phyloP scores from a whole-genome alignment of 257 asterid species.

The Striga asiatica region DNA sequence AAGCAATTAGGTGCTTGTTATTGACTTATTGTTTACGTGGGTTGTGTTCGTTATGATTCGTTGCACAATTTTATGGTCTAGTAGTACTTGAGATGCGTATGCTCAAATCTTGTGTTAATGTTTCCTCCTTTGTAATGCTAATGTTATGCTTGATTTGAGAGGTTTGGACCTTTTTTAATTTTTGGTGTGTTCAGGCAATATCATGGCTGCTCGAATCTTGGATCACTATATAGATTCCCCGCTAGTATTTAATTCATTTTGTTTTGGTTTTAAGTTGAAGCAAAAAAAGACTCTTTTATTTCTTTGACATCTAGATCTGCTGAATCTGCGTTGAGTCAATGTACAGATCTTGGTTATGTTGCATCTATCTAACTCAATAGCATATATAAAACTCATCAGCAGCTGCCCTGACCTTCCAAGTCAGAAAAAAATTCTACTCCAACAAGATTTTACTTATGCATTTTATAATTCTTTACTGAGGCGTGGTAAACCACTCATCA shows the following conservation, averaged over 20 bases:
- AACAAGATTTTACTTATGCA: too few species aligned
- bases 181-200: too few species aligned
- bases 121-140: too few species aligned
- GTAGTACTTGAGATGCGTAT: slow-evolving; percentile 7
- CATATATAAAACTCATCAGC: not conserved
- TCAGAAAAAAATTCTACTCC: not conserved
- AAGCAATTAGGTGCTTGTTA: not conserved
- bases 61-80: not conserved
- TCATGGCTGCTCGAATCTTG: slow-evolving; percentile 8
- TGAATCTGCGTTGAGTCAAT: not conserved
- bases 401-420: not conserved
- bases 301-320: slow-evolving; percentile 23
- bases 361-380: slow-evolving; percentile 3
- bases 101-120: not conserved
- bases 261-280: slow-evolving; percentile 11
- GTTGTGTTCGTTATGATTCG: slow-evolving; percentile 12
- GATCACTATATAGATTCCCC: slow-evolving; percentile 3
- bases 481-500: too few species aligned
- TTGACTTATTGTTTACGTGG: slow-evolving; percentile 5
- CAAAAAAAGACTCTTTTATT: slow-evolving; percentile 8
- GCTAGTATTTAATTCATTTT: not conserved
- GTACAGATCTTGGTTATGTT: slow-evolving; percentile 19
- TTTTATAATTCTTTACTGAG: not conserved
- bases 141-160: slow-evolving; percentile 24
- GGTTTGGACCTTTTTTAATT: slow-evolving; percentile 3